Evolutionary conservation across 2,329 filamentous ascomycete species (phyloP), one percentile per base, ranked within the genome.

Genomic region (Purpureocillium lavendulum): DNA sequence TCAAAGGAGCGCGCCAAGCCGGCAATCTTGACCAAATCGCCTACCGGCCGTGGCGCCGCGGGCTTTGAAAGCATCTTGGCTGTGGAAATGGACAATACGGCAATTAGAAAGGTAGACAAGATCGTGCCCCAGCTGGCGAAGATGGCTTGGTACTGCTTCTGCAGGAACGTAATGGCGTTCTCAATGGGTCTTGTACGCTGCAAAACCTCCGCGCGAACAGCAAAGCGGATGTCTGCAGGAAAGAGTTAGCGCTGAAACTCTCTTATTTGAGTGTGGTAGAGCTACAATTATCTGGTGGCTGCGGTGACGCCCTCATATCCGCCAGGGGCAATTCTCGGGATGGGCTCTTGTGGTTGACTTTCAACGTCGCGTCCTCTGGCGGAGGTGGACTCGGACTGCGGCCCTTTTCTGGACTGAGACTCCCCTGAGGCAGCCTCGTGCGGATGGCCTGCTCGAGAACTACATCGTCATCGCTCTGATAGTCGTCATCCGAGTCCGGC

Each of bases 1-100:
- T 96, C 90, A 55, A 96, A 94, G 9, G 87, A 87, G 52, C 87
- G 87, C 36, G 89, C 89, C 48, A 97, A 77, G 38, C 84, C 82
- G 4, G 89, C 89, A 17, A 96, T 83, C 59, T 94, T 95, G 56
- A 95, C 83, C 13, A 97, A 72, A 57, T 96, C 89, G 32, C 59
- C 61, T 12, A 54, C 58, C 7, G 61, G 61, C 5, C 58, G 58
- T 3, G 58, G 52, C 3, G 58, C 48, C 71, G 79, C 82, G 10
- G 87, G 85, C 42, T 83, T 73, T 38, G 86, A 76, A 13, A 94
- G 64, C 9, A 77, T 71, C 45, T 80, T 76, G 49, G 86, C 59
- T 16, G 82, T 65, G 7, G 78, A 68, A 51, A 87, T 70, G 10
- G 82, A 77, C 24, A 92, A 45, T 7, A 92, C 53, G 4, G 73